Evolutionary conservation across 331 rosid genomes (phyloP).

Genomic region (Quercus tomentella): DNA sequence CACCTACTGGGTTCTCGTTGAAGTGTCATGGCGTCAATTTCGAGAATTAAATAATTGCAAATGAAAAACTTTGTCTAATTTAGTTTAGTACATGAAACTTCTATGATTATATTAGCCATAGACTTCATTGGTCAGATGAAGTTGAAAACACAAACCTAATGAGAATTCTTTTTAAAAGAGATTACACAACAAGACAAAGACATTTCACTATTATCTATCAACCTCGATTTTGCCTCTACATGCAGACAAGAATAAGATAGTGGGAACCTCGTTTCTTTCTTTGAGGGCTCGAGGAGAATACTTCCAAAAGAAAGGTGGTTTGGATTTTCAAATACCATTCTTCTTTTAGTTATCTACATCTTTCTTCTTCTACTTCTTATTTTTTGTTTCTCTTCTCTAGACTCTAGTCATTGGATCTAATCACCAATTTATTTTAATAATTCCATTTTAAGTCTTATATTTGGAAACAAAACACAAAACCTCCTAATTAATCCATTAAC

Average conservation of each 20-base stretch:
- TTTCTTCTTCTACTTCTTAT: background rate
- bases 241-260: conserved; percentile 38
- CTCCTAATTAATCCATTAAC: no score
- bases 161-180: background rate
- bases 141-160: conserved; percentile 3
- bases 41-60: background rate
- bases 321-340: conserved; percentile 24
- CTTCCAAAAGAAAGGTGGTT: conserved; percentile 32
- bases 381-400: background rate
- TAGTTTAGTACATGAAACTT: conserved; percentile 28
- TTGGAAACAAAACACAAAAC: no score
- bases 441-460: background rate
- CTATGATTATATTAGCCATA: conserved; percentile 12
- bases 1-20: background rate
- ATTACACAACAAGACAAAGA: conserved; percentile 30
- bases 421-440: background rate
- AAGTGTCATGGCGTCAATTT: background rate
- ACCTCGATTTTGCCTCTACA: conserved; percentile 26
- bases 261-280: conserved; percentile 29
- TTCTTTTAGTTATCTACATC: conserved; percentile 15
- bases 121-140: conserved; percentile 15
- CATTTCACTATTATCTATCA: conserved; percentile 17
- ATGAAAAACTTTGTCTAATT: conserved; percentile 1
- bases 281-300: conserved; percentile 76
- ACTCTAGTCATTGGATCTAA: conserved; percentile 2